A percentile compares a stretch with the other conserved stretches of the same genome.
Evolutionary conservation across 1,284 basidiomycete genomes (phyloP).

Genomic region (Sphaerobolus stellatus): DNA sequence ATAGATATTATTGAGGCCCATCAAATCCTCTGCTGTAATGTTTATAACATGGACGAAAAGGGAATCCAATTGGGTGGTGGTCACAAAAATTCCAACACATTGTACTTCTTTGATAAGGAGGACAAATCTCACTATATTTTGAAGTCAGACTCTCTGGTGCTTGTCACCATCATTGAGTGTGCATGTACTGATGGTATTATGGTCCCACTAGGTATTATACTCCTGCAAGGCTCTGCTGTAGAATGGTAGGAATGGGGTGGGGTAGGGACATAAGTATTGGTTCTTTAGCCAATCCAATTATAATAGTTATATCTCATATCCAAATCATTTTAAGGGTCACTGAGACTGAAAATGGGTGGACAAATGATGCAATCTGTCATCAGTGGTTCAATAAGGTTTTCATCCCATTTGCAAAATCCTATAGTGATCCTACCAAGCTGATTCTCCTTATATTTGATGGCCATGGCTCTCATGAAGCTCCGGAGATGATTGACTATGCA

Average conservation of each 20-base stretch:
- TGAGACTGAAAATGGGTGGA: slow-evolving; percentile 40
- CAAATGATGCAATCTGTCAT: slow-evolving; percentile 33
- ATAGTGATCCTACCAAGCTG: slow-evolving; percentile 24
- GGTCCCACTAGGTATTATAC: slow-evolving; percentile 32
- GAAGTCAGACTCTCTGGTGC: slow-evolving; percentile 19
- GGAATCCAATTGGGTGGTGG: slow-evolving; percentile 36
- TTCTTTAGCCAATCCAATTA: neutral
- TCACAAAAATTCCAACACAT: slow-evolving; percentile 1
- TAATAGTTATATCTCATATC: too few species aligned
- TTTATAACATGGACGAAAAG: slow-evolving; percentile 41
- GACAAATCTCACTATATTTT: slow-evolving; percentile 17
- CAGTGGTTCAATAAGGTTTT: slow-evolving; percentile 37
- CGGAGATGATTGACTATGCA: slow-evolving; percentile 3
- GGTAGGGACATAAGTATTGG: slow-evolving; percentile 10
- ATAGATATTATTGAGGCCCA: slow-evolving; percentile 21
- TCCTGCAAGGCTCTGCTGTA: slow-evolving; percentile 23
- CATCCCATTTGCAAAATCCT: slow-evolving; percentile 27
- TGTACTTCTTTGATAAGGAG: slow-evolving; percentile 16
- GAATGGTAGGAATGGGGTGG: slow-evolving; percentile 24
- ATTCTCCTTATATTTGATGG: slow-evolving; percentile 42
- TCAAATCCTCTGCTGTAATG: slow-evolving; percentile 25
- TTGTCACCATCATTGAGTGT: slow-evolving; percentile 36
- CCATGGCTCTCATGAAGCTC: slow-evolving; percentile 37
- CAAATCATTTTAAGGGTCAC: too few species aligned
- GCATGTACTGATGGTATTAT: slow-evolving; percentile 35